Evolutionary conservation across 768 basidiomycete genomes (phyloP).

Genomic region (Saitozyma podzolica): DNA sequence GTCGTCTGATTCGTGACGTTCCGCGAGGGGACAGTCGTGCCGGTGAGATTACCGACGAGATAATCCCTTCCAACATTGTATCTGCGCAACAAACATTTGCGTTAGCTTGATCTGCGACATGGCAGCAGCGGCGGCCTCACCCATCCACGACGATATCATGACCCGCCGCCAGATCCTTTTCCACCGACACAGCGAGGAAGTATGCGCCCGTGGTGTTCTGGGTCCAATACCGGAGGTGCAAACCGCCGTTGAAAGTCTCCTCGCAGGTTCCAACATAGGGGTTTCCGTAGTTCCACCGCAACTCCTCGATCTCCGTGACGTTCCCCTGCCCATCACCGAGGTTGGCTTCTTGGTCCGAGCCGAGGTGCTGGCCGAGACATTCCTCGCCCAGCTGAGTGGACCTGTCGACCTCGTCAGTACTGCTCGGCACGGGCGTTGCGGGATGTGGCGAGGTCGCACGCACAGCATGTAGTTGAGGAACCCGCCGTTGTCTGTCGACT

Average conservation of each 20-base stretch:
- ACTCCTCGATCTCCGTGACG: conserved; percentile 74
- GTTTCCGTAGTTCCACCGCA: conserved; percentile 82
- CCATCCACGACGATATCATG: too few species aligned
- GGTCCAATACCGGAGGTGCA: conserved; percentile 85
- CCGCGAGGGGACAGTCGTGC: conserved; percentile 13
- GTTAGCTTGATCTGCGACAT: conserved; percentile 42
- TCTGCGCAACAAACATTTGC: conserved; percentile 39
- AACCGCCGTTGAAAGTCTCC: conserved; percentile 81
- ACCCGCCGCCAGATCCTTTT: too few species aligned
- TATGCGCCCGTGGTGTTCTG: conserved; percentile 61
- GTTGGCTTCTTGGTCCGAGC: conserved; percentile 65
- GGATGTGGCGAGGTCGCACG: conserved; percentile 46
- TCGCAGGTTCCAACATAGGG: conserved; percentile 77
- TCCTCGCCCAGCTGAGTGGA: conserved; percentile 67
- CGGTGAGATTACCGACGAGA: conserved; percentile 79
- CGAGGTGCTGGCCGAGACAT: conserved; percentile 79
- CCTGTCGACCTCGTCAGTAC: conserved; percentile 16
- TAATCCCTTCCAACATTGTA: conserved; percentile 83
- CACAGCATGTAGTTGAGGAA: conserved; percentile 79
- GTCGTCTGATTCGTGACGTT: conserved; percentile 63
- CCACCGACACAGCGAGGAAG: too few species aligned
- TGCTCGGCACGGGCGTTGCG: background rate
- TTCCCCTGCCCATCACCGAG: conserved; percentile 80
- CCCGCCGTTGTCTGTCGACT: conserved; percentile 66
- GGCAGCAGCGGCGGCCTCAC: conserved; percentile 64